Base-by-base conservation (phyloP, 2,329 filamentous ascomycete genomes). In the Tolypocladium tropicale region DNA sequence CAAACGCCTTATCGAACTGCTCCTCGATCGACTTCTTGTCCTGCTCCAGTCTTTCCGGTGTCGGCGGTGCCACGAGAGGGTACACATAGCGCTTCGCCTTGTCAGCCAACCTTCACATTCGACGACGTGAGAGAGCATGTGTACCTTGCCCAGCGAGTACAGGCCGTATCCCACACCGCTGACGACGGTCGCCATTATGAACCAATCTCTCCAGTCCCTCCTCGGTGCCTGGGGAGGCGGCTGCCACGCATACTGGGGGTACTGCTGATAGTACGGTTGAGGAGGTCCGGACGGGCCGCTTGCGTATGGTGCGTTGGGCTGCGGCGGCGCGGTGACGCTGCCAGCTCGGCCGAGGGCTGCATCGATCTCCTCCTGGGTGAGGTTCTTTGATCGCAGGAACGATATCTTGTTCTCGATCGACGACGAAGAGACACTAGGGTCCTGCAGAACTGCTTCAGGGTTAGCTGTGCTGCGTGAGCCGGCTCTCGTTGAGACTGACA, bases 201-300 rank as follows among this genome's bases (percentile, higher is more conserved):
- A 99, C 89, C 91, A 97, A 69, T 99, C 94, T 59, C 95, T 83
- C 94, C 94, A 99, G 74, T 99, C 94, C 67, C 94, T 80, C 68
- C 84, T 86, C 3, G 91, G 91, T 2, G 84, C 74, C 55, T 80
- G 77, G 2, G 80, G 77, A 1, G 79, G 79, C 4, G 76, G 77
- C 64, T 83, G 82, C 82, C 82, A 85, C 62, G 78, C 74, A 57
- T 79, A 74, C 58, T 78, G 78, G 53, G 76, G 72, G 55, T 79
- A 79, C 39, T 74, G 73, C 59, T 74, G 77, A 61, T 72, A 78
- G 67, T 74, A 74, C 58, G 68, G 75, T 59, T 72, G 78, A 61
- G 74, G 66, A 67, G 73, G 68, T 37, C 66, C 66, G 56, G 70
- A 70, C 57, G 76, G 69, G 41, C 81, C 73, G 39, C 78, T 68